Evolutionary conservation across 257 asterid species (phyloP).

Genomic region (Solanum tarijense): DNA sequence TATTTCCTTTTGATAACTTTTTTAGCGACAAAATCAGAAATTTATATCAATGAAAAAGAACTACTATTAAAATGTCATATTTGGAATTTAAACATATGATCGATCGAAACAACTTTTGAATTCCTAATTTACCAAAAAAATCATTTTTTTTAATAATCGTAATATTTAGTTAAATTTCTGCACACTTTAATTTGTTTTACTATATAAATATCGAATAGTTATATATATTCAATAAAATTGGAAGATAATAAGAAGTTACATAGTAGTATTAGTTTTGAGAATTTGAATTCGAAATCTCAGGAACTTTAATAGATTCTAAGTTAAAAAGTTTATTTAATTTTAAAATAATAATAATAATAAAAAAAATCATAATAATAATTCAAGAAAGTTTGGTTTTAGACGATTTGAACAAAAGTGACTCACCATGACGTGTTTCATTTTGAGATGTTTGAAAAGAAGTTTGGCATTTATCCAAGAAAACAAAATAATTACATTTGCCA

Average conservation of each 20-base stretch:
- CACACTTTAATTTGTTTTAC: no score
- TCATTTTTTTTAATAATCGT: no score
- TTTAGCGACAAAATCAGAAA: neutral
- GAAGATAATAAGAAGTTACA: no score
- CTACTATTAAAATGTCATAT: neutral
- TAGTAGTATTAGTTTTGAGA: neutral
- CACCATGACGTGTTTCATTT: neutral
- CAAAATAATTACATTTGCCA: neutral
- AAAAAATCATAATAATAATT: neutral
- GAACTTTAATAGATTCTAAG: no score
- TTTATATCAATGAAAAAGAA: neutral
- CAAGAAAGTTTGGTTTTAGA: neutral
- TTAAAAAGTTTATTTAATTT: no score
- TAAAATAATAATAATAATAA: no score
- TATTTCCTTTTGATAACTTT: neutral
- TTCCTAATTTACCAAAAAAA: neutral
- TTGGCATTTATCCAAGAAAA: neutral
- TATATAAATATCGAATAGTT: no score
- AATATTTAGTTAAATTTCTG: no score
- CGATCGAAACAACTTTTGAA: neutral
- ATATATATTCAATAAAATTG: no score
- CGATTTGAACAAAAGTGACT: neutral
- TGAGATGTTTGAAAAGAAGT: neutral
- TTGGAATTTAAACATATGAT: neutral
- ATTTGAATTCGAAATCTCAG: no score